Evolutionary conservation across 306 rosid genomes (phyloP).

Genomic region (Dryas alaskensis): DNA sequence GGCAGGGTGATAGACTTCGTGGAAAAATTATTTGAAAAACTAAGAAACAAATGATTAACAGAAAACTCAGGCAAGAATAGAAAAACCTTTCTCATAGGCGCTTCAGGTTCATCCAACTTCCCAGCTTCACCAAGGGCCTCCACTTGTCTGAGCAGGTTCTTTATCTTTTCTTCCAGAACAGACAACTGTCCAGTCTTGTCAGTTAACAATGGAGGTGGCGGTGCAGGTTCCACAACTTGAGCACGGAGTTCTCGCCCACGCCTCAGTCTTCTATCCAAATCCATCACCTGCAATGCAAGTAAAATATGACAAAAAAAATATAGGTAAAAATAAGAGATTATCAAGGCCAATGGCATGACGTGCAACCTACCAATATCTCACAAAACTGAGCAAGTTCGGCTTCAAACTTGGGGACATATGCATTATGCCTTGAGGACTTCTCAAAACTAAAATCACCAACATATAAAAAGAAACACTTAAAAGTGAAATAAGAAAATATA

Average conservation of each 20-base stretch:
- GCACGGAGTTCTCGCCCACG: constrained; percentile 69
- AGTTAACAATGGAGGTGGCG: constrained; percentile 53
- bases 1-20: background rate
- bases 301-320: constrained; percentile 7
- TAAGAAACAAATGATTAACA: background rate
- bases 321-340: background rate
- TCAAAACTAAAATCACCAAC: constrained; percentile 56
- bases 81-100: constrained; percentile 71
- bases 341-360: constrained; percentile 1
- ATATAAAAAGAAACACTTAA: constrained; percentile 3
- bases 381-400: constrained; percentile 85
- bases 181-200: constrained; percentile 67
- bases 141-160: constrained; percentile 76
- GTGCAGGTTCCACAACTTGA: constrained; percentile 72
- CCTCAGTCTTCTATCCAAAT: constrained; percentile 81
- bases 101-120: constrained; percentile 86
- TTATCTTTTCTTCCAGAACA: constrained; percentile 74
- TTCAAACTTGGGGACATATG: constrained; percentile 68
- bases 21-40: background rate
- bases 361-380: constrained; percentile 65
- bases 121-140: constrained; percentile 87
- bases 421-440: constrained; percentile 75
- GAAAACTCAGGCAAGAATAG: constrained; percentile 1
- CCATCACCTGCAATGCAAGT: constrained; percentile 57
- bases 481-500: background rate